Evolutionary conservation across 208 protist genomes (phyloP).

Genomic region (Naegleria lovaniensis): DNA sequence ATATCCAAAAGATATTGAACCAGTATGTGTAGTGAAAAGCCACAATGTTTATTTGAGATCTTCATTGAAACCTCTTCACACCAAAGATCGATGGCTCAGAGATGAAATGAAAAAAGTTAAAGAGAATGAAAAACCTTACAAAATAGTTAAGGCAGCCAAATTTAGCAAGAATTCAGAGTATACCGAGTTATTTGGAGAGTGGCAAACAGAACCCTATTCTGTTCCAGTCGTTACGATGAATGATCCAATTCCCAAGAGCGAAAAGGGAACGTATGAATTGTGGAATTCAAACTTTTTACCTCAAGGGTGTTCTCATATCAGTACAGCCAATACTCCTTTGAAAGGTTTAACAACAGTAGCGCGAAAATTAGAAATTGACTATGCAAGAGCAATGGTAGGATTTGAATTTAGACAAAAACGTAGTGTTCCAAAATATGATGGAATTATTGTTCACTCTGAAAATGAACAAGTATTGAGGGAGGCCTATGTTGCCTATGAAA

Average conservation of each 20-base stretch:
- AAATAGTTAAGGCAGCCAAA: background rate
- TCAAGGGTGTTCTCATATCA: background rate
- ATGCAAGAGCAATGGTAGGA: constrained; percentile 27
- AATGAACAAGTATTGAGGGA: background rate
- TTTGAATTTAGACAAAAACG: constrained; percentile 11
- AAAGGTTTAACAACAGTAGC: background rate
- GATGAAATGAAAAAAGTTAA: background rate
- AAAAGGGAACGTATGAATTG: constrained; percentile 15
- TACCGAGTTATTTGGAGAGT: constrained; percentile 22
- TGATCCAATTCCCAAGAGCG: constrained; percentile 19
- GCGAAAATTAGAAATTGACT: constrained; percentile 27
- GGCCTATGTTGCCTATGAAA: background rate
- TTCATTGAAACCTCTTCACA: background rate
- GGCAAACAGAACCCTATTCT: constrained; percentile 1
- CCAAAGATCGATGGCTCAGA: background rate
- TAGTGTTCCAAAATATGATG: constrained; percentile 2
- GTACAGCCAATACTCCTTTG: background rate
- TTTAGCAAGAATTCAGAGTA: background rate
- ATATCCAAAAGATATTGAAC: background rate
- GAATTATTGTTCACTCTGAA: constrained; percentile 19
- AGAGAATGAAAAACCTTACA: constrained; percentile 1
- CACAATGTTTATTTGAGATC: background rate
- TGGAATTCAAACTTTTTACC: constrained; percentile 11
- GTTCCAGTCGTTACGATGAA: background rate
- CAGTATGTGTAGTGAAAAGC: background rate